phyloP scores from a whole-genome alignment of 305 asterid species.

The Solanum hybrid region DNA sequence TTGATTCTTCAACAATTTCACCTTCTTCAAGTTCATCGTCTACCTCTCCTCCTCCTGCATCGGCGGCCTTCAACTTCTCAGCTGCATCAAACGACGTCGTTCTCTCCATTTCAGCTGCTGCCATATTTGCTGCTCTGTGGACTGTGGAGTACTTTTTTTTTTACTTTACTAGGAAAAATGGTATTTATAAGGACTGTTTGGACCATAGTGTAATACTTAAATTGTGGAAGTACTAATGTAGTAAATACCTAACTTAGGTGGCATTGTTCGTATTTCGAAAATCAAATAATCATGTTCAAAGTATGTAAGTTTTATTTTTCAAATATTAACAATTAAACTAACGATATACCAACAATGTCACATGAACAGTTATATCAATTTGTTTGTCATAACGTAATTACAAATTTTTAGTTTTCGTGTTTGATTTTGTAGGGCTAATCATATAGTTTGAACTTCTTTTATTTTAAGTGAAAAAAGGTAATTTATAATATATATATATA shows the following conservation, averaged over 20 bases:
- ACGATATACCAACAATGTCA: not conserved
- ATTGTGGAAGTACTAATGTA: not conserved
- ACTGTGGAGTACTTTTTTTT: not conserved
- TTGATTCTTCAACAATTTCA: conserved; percentile 42
- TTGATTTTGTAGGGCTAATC: not conserved
- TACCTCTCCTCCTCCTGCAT: conserved; percentile 13
- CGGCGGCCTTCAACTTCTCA: conserved; percentile 6
- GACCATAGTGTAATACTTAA: not conserved
- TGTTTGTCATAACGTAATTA: not conserved
- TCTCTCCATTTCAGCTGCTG: not conserved
- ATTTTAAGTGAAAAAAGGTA: not conserved
- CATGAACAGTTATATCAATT: not conserved
- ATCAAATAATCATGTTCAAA: not conserved
- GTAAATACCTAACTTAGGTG: not conserved
- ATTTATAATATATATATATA: too few relatives aligned
- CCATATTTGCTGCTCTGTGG: not conserved
- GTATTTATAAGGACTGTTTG: not conserved
- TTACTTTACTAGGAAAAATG: not conserved
- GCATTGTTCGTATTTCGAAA: not conserved
- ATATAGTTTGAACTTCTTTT: not conserved
- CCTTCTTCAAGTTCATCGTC: conserved; percentile 61
- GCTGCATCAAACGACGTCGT: not conserved
- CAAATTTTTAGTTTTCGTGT: fast-evolving
- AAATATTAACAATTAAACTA: not conserved
- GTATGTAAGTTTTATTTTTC: not conserved